Percentiles rank a stretch among this genome's conserved stretches.
These are phyloP conservation scores for Termitomyces sp. DNA, from an alignment of 768 basidiomycete genomes.

Conservation along the genomic window DNA sequence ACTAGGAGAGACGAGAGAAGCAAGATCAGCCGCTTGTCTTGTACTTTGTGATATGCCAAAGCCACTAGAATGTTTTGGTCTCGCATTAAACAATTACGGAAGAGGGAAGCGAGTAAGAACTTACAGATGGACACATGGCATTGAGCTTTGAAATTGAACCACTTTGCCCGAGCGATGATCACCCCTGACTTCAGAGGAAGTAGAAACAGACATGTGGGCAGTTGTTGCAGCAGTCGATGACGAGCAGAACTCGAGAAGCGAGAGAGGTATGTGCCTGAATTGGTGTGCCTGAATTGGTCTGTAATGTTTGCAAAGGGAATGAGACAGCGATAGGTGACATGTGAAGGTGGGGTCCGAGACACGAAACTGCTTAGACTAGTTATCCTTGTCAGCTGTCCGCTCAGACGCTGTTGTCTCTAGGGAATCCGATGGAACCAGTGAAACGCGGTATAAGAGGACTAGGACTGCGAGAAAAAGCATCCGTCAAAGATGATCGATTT, in stretches of 20 bases:
- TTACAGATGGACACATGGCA: background rate
- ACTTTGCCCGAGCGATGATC: background rate
- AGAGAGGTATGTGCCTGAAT: background rate
- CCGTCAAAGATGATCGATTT: constrained; percentile 1
- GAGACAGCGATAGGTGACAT: constrained; percentile 6
- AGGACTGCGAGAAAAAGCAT: background rate
- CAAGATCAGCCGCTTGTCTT: background rate
- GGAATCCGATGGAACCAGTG: background rate
- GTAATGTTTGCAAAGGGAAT: background rate
- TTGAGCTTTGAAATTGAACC: background rate
- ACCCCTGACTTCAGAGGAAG: background rate
- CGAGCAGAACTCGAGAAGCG: background rate
- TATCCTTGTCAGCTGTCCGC: background rate
- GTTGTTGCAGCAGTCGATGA: background rate
- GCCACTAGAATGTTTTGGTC: constrained; percentile 6
- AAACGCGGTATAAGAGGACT: background rate
- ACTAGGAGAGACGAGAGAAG: background rate
- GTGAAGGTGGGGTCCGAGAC: constrained; percentile 9
- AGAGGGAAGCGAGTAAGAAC: constrained; percentile 7
- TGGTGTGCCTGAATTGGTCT: constrained; percentile 1
- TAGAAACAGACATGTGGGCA: background rate
- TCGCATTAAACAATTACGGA: background rate
- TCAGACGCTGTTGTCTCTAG: constrained; percentile 1
- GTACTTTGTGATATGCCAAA: background rate
- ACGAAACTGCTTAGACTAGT: background rate